Conservation (phyloP, 352 stramenopile genomes). For the Globisporangium nagaii region DNA sequence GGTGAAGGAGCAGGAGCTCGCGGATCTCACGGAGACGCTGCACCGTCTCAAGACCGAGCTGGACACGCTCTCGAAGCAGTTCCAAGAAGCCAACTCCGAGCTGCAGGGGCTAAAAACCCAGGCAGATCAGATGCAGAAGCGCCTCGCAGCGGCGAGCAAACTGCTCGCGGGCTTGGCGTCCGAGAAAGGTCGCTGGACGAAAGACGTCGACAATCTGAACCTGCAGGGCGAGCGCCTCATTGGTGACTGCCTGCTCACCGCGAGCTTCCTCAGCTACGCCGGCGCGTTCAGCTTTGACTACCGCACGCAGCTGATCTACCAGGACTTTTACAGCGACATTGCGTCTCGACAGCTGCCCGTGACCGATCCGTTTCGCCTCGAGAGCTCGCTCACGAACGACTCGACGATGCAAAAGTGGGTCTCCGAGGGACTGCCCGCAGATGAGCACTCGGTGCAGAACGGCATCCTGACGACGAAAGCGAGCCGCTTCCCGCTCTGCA, state of each 20-base stretch:
- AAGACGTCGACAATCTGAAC: slow-evolving; percentile 87
- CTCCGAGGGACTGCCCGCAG: slow-evolving; percentile 89
- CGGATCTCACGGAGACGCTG: slow-evolving; percentile 83
- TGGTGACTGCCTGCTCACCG: slow-evolving; percentile 87
- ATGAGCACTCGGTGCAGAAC: slow-evolving; percentile 95
- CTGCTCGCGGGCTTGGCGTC: slow-evolving; percentile 89
- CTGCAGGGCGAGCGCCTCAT: slow-evolving; percentile 82
- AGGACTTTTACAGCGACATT: slow-evolving; percentile 87
- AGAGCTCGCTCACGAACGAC: slow-evolving; percentile 90
- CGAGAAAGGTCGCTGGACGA: slow-evolving; percentile 90
- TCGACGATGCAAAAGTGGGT: slow-evolving; percentile 94
- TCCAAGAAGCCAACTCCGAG: slow-evolving; percentile 89
- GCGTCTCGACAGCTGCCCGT: slow-evolving; percentile 66
- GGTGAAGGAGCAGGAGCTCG: slow-evolving; percentile 86
- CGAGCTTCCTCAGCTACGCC: slow-evolving; percentile 88
- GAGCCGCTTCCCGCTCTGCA: slow-evolving; percentile 93
- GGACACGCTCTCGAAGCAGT: slow-evolving; percentile 88
- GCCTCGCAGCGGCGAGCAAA: slow-evolving; percentile 88
- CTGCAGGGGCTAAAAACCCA: slow-evolving; percentile 89
- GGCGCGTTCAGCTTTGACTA: slow-evolving; percentile 91
- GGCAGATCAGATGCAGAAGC: slow-evolving; percentile 94
- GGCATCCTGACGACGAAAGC: slow-evolving; percentile 93
- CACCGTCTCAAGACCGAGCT: slow-evolving; percentile 82
- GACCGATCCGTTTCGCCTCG: slow-evolving; percentile 85
- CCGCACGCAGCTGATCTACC: slow-evolving; percentile 84